Percentiles rank a stretch among this genome's conserved stretches.
Conservation (phyloP, 2,329 filamentous ascomycete species). For the Fusarium sp. region DNA sequence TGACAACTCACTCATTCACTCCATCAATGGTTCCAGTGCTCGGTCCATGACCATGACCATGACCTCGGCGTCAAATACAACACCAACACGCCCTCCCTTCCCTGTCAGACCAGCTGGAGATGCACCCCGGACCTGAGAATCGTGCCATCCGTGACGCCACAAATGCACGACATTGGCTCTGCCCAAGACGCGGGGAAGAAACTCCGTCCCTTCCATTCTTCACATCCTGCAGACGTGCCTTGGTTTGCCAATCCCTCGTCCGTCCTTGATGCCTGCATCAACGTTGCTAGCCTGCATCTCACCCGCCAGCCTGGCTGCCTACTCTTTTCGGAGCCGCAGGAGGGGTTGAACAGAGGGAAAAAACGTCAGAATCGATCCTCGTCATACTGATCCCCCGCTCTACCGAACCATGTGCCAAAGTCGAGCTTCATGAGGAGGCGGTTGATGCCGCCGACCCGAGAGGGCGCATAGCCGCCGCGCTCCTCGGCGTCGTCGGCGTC, state of each 20-base stretch:
- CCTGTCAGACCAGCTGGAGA: constrained; percentile 29
- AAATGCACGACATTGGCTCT: constrained; percentile 11
- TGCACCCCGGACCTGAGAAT: constrained; percentile 38
- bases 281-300: neutral
- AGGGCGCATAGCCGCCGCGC: constrained; percentile 68
- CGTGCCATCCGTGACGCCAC: constrained; percentile 44
- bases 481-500: constrained; percentile 54
- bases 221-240: constrained; percentile 22
- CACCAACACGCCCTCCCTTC: constrained; percentile 7
- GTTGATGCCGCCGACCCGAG: constrained; percentile 82
- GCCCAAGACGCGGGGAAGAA: constrained; percentile 5
- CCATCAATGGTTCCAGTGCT: constrained; percentile 18
- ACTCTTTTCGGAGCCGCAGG: neutral
- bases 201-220: constrained; percentile 7
- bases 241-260: constrained; percentile 21
- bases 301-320: neutral
- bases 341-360: neutral
- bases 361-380: constrained; percentile 16
- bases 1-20: constrained; percentile 13
- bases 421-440: constrained; percentile 92
- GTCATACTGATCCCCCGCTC: constrained; percentile 39
- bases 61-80: constrained; percentile 11
- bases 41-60: neutral
- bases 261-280: constrained; percentile 1
- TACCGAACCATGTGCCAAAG: constrained; percentile 68